phyloP scores from a whole-genome alignment of 2,329 filamentous ascomycete species.

The Xylaria hypoxylon region DNA sequence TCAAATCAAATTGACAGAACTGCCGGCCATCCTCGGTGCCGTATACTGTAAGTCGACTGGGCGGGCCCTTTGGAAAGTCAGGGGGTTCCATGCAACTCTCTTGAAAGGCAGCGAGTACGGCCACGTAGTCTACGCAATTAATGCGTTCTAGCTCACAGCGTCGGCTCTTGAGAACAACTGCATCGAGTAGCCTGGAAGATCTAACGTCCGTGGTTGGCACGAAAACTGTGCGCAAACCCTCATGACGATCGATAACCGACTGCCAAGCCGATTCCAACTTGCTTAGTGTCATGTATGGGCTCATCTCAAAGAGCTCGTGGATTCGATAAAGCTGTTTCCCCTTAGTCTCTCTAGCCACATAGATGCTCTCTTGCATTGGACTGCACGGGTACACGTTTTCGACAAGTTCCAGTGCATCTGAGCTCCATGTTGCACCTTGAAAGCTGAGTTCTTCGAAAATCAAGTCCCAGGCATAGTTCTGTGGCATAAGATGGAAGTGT shows the following conservation, averaged over 20 bases:
- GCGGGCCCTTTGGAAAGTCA: conserved; percentile 8
- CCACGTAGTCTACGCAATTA: not conserved
- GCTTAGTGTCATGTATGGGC: conserved; percentile 5
- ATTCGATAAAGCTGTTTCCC: conserved; percentile 27
- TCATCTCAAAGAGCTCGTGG: conserved; percentile 21
- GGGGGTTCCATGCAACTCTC: conserved; percentile 5
- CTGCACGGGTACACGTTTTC: conserved; percentile 24
- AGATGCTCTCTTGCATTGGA: conserved; percentile 26
- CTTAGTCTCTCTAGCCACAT: conserved; percentile 20
- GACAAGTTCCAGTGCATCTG: conserved; percentile 7
- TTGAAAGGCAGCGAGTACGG: conserved; percentile 5
- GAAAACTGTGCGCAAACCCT: conserved; percentile 26
- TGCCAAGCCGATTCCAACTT: conserved; percentile 23
- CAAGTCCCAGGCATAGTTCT: conserved; percentile 15
- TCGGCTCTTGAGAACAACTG: conserved; percentile 19
- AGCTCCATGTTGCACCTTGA: conserved; percentile 1
- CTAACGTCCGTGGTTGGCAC: conserved; percentile 14
- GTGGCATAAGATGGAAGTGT: conserved; percentile 17
- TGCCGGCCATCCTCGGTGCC: conserved; percentile 10
- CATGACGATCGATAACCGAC: conserved; percentile 20
- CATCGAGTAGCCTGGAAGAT: conserved; percentile 25
- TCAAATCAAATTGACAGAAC: conserved; percentile 9
- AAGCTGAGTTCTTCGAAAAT: conserved; percentile 19
- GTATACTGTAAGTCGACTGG: conserved; percentile 8
- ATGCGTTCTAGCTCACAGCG: conserved; percentile 1